Percentiles rank a stretch among this genome's conserved stretches.
These are phyloP conservation scores for Exophiala bonariae DNA, from an alignment of 2,329 filamentous ascomycete genomes.

Conservation along the genomic window DNA sequence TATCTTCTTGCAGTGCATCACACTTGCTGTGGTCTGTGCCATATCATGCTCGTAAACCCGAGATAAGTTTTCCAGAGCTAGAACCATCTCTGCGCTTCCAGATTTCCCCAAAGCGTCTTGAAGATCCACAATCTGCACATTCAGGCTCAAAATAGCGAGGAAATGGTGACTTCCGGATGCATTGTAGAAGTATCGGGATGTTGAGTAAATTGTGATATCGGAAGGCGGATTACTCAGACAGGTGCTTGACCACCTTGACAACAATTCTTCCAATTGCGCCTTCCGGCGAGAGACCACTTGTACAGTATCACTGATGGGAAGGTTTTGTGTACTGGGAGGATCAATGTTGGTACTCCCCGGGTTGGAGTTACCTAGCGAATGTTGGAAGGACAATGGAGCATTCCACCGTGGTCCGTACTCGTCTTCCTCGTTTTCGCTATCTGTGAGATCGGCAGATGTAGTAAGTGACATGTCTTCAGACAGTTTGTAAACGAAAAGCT, in stretches of 20 bases:
- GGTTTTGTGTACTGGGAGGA: neutral
- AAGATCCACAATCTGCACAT: neutral
- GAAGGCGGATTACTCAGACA: neutral
- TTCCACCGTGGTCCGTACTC: too few relatives aligned
- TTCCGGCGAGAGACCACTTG: neutral
- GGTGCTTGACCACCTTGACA: neutral
- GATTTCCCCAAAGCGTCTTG: neutral
- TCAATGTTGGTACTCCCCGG: too few relatives aligned
- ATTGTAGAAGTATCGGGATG: neutral
- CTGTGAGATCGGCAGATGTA: neutral
- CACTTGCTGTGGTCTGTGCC: too few relatives aligned
- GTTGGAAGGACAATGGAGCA: too few relatives aligned
- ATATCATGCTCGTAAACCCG: too few relatives aligned
- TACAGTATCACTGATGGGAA: neutral
- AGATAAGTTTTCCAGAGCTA: neutral
- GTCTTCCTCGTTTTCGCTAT: neutral
- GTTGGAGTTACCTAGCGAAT: too few relatives aligned
- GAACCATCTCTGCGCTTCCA: neutral
- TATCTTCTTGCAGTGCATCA: too few relatives aligned
- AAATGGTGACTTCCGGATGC: neutral
- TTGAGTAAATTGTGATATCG: neutral
- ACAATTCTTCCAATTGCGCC: neutral
- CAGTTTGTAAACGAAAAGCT: too few relatives aligned
- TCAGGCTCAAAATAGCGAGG: neutral
- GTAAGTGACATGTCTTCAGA: too few relatives aligned